Percentiles rank a stretch among this genome's conserved stretches.
phyloP scores from a whole-genome alignment of 306 rosid species.

The Inga laurina region DNA sequence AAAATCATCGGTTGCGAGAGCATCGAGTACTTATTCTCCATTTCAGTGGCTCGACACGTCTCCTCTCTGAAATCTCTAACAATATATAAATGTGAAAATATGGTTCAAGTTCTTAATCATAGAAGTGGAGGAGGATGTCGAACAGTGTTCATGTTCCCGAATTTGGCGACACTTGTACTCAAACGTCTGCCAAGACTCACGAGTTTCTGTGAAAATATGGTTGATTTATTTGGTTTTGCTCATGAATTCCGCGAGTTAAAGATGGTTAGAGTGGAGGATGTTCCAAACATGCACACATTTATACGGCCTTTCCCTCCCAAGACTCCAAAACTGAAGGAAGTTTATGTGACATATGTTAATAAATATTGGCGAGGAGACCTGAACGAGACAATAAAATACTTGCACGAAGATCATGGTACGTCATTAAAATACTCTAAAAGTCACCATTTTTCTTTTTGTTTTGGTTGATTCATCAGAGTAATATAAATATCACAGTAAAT shows the following conservation, averaged over 20 bases:
- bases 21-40: neutral
- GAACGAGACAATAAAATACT: neutral
- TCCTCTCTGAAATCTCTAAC: neutral
- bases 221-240: neutral
- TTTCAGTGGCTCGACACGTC: neutral
- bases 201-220: neutral
- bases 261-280: neutral
- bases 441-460: too few species aligned
- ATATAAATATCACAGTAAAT: too few species aligned
- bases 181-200: neutral
- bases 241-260: neutral
- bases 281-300: neutral
- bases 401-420: neutral
- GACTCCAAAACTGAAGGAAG: neutral
- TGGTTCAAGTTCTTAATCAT: neutral
- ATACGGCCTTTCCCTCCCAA: too few species aligned
- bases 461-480: too few species aligned
- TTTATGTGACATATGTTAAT: neutral
- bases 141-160: neutral
- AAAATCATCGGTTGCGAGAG: neutral
- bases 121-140: fast-evolving
- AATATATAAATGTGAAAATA: neutral
- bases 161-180: neutral
- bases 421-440: too few species aligned
- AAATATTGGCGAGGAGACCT: neutral